Evolutionary conservation across 1,284 basidiomycete species (phyloP), one percentile per base, ranked within the genome.

Genomic region (Xerocomus minutiporus): DNA sequence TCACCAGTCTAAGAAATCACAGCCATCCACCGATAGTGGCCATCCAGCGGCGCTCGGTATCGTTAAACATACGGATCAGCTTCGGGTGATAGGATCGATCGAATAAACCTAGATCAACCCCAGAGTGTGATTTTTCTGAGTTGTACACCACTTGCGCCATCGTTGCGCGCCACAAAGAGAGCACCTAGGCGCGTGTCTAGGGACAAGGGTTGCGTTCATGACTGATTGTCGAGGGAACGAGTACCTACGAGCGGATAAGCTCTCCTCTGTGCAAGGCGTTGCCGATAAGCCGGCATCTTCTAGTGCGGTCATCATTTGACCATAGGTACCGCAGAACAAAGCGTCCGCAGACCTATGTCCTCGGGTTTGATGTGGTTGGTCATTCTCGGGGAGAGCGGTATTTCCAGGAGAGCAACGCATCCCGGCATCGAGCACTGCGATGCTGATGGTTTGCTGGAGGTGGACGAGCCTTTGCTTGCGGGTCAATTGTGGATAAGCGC

Each of bases 301-400:
- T 38, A 79, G 65, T 12, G 78, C 77, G 32, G 66, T 57, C 64
- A 73, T 72, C 53, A 79, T 63, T 64, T 79, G 78, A 9, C 77
- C 76, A 58, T 77, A 79, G 31, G 77, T 79, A 35, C 77, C 77
- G 34, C 71, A 71, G 61, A 75, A 79, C 49, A 79, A 61, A 8
- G 71, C 61, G 38, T 69, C 56, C 15, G 57, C 17, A 3, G 56
- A 50, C 46, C 55, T 58, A 59, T 66, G 31, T 58, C 51, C 59
- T 61, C 49, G 45, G 59, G 57, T 50, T 42, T 28, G 31, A 55
- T 58, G 48, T 42, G 36, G 20, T 46, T 38, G 25, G 40, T 38
- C 44, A 28, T 53, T 55, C n/a, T 49, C 46, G 1, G 51, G 39
- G 31, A 46, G 54, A 48, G 58, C 46, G 23, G 56, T 41, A 45